Evolutionary conservation across 192 early-diverging fungal genomes (phyloP), one percentile per base, ranked within the genome.

Genomic region (Entomortierella chlamydospora): DNA sequence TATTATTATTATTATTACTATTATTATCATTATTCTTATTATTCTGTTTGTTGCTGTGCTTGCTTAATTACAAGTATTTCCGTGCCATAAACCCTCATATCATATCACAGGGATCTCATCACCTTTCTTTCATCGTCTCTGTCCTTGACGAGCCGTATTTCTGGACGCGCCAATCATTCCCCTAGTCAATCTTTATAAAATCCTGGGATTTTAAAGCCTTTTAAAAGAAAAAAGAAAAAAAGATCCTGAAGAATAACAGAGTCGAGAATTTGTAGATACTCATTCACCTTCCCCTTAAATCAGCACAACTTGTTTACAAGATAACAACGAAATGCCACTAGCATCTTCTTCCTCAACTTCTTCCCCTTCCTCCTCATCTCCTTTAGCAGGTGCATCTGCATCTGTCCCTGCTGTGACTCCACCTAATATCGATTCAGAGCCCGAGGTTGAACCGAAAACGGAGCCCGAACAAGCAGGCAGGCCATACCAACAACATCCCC

Each of bases 271-370:
- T 9, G 39, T 41, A 41, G 39, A 41, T 41, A 9, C 7, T 41
- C 39, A 41, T 9, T 63, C 49, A 23, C 61, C 50, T 31, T 20
- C 30, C 26, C 26, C 5, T 9, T 2, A 6, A 28, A 54, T 12
- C 10, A 37, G 5, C 34, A 37, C 34, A 37, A n/a, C n/a, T n/a
- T n/a, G n/a, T 41, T 41, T 47, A 47, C 45, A 47, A 47, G 15
- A 47, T 3, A 20, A 47, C 4, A 47, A 47, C 4, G 26, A 31
- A 43, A 57, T 67, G 52, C 17, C 34, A 29, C 28, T 56, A 15
- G 34, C 64, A 25, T 31, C 64, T 22, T 26, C 29, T 15, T 67
- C 63, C 13, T 42, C 61, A 7, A 6, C 49, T 9, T 64, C 50
- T 4, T 52, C 61, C 11, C 52, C 61, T 4, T 22, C 61, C 9